Base-by-base conservation (phyloP, 2,329 filamentous ascomycete species). In the Colletotrichum coccodes region DNA sequence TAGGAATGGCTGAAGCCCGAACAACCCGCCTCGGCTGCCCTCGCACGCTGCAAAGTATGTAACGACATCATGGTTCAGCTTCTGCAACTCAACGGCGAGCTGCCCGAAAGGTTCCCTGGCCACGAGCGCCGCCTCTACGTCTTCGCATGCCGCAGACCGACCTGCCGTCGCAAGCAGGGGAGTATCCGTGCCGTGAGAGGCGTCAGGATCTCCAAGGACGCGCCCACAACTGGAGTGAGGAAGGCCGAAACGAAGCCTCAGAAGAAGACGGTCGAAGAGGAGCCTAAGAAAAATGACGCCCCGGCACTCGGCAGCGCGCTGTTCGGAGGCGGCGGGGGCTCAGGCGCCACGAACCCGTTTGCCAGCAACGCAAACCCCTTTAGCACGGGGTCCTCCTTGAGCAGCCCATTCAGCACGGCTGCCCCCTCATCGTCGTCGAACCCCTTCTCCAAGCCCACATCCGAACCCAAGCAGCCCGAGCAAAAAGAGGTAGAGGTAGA, bases 91-190 rank as follows among this genome's bases (percentile, higher is more conserved):
- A 94, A 99, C 80, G 95, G 90, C 75, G 94, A 98, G 77, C 86
- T 98, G 4, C 95, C 94, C 16, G 92, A 95, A 63, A 87, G 90
- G 56, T 98, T 97, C 76, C 92, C 94, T 2, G 90, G 91, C 64
- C 94, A 98, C 80, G 94, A 98, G 76, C 87, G 96, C 73, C 89
- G 95, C 70, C 79, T 99, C 21, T 98, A 98, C 76, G 85, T 99
- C 14, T 94, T 97, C 79, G 89, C 89, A 21, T 99, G 96, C 79
- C 88, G 90, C 68, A 87, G 89, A 72, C 93, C 93, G 78, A 84
- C 89, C 12, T 99, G 96, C 77, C 89, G 93, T 75, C 87, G 95
- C 71, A 95, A 94, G 75, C 87, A 91, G 23, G 96, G 96, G 1
- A 95, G 92, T 77, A 87, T 98, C 65, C 88, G 95, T 32, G 92